Evolutionary conservation across 768 basidiomycete species (phyloP), one percentile per base, ranked within the genome.

Genomic region (Myochromella boudieri): DNA sequence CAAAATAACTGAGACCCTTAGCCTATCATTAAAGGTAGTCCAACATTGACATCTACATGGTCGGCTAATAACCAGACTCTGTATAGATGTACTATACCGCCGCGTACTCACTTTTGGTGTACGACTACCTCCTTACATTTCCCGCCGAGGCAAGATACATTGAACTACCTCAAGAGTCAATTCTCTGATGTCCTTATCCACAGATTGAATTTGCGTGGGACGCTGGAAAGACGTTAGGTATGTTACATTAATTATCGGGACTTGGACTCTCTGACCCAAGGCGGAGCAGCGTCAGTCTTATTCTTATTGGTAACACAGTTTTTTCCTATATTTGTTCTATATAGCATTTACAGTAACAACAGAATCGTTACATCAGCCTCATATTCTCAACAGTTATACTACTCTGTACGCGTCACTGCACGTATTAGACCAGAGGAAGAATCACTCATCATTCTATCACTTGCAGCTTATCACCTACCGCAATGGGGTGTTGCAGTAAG

Each of bases 331-430:
- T 12, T 27, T 12, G 25, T 33, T 12, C 17, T 34, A n/a, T n/a
- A n/a, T 17, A 34, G n/a, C n/a, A 6, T 17, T n/a, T 4, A 34
- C 33, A 34, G n/a, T 6, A 6, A n/a, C 17, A 27, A 28, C 45
- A 57, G 56, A 59, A 59, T 41, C 55, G 55, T 28, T 59, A 59
- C 34, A 34, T 48, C 14, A 55, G 53, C 34, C 42, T 59, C 14
- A 12, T 29, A 17, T 57, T 57, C 26, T 40, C 47, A 14, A 49
- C 50, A 4, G 33, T 47, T 12, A 45, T 46, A 21, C 34, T 57
- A 28, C 39, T 26, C 8, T 59, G 53, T 59, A 41, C 18, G 39
- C 44, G 11, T 6, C 33, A n/a, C 18, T 14, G 5, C 18, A 6
- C 18, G 14, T n/a, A n/a, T 34, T n/a, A 42, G 21, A 6, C 7